Base-by-base conservation (phyloP, 2,329 filamentous ascomycete genomes). In the Coniochaeta sp. region DNA sequence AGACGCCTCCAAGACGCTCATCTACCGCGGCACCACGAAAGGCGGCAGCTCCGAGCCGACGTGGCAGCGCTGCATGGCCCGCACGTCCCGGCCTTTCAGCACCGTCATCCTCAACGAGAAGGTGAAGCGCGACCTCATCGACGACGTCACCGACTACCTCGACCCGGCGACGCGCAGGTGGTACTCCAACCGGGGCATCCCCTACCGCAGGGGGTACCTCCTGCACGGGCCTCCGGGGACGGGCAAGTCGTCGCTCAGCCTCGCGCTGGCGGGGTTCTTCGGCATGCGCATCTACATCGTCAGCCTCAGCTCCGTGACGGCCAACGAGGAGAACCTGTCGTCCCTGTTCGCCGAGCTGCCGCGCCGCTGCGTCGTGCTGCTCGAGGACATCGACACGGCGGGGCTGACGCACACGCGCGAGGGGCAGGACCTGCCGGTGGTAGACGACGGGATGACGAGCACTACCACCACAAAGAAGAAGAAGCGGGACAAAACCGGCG, bases 101-200 rank as follows among this genome's bases (percentile, higher is more conserved):
- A 89, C 86, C 1, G 84, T 89, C 50, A 86, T 88, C 58, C 77
- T 89, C 55, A 80, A 84, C 65, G 83, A 87, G 60, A 73, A 79
- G 65, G 78, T 81, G 55, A 89, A 89, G 76, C 71, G 79, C 62
- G 77, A 80, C 2, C 76, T 89, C 14, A 75, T 89, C 55, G 77
- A 79, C 47, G 86, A 89, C 65, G 80, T 87, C 34, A 77, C 76
- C 28, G 84, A 88, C 65, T 89, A 89, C 66, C 79, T 89, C 38
- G 77, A 84, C 62, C 85, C 85, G 0, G 73, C 77, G 14, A 88
- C 86, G 0, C 78, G 83, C 52, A 79, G 86, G n/a, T 96, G 91
- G 90, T 96, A 96, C 70, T 81, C 87, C 0, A 89, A 90, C 65
- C 82, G 91, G 7, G 91, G 91, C 0, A 93, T 96, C 32, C 91